Percentiles rank a stretch among this genome's conserved stretches.
Conservation (phyloP, 345 rosid genomes). For the Populus alba region DNA sequence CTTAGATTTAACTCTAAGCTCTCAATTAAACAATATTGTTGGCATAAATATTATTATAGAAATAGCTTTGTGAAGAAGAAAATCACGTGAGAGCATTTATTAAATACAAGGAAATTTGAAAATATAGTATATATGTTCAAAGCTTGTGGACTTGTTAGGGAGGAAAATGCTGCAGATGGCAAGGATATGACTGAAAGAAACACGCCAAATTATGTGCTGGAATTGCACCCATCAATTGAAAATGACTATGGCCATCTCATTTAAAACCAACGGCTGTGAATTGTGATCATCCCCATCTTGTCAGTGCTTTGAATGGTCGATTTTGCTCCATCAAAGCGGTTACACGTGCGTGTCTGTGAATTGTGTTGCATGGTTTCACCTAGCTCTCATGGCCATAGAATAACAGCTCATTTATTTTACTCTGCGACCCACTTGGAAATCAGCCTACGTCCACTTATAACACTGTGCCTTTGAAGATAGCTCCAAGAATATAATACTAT, state of each 20-base stretch:
- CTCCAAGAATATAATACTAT: neutral
- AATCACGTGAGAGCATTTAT: neutral
- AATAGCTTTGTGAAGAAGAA: too few relatives aligned
- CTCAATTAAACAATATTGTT: neutral
- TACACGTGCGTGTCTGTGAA: constrained; percentile 13
- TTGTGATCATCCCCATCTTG: constrained; percentile 25
- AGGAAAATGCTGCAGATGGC: neutral
- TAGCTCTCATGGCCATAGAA: neutral
- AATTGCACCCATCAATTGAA: constrained; percentile 37
- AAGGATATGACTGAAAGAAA: constrained; percentile 6
- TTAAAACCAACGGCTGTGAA: constrained; percentile 40
- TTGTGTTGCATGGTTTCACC: neutral
- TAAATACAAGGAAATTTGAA: neutral
- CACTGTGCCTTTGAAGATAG: constrained; percentile 50
- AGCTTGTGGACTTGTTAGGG: neutral
- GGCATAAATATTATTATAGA: neutral
- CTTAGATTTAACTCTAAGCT: too few relatives aligned
- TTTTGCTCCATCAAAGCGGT: constrained; percentile 4
- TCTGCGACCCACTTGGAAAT: constrained; percentile 11
- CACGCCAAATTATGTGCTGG: constrained; percentile 36
- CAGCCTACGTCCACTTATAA: constrained; percentile 6
- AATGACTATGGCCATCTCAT: constrained; percentile 30
- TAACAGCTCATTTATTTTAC: neutral
- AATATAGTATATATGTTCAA: neutral
- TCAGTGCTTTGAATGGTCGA: constrained; percentile 18